A percentile compares a stretch with the other conserved stretches of the same genome.
Conservation (phyloP, 1,284 basidiomycete species). For the Austroboletus rostrupii region DNA sequence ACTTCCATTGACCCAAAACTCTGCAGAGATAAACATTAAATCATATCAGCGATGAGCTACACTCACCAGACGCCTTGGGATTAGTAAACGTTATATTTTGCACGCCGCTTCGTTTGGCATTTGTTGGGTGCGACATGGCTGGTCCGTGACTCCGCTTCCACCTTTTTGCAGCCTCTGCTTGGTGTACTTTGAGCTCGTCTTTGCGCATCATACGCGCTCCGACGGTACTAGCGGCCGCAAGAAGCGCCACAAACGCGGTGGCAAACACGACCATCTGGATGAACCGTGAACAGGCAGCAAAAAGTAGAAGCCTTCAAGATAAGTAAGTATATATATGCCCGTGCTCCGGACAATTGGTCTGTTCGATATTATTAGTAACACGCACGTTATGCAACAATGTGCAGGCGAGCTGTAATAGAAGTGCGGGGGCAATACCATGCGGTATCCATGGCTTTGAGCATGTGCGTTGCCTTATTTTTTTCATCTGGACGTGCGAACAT, state of each 20-base stretch:
- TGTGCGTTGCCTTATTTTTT: neutral
- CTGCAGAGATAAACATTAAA: slow-evolving; percentile 31
- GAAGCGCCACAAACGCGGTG: slow-evolving; percentile 1
- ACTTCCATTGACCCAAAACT: slow-evolving; percentile 69
- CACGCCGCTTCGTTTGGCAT: slow-evolving; percentile 20
- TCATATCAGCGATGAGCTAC: neutral
- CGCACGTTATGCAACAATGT: too few relatives aligned
- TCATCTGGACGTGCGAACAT: neutral
- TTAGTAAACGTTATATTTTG: slow-evolving; percentile 73
- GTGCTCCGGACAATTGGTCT: too few relatives aligned
- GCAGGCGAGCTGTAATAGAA: too few relatives aligned
- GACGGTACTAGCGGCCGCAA: slow-evolving; percentile 3
- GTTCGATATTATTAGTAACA: too few relatives aligned
- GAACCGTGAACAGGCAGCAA: neutral
- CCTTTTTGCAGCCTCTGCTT: slow-evolving; percentile 36
- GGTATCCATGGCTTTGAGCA: neutral
- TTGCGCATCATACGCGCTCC: slow-evolving; percentile 22
- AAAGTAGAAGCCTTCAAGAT: neutral
- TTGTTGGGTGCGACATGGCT: slow-evolving; percentile 4
- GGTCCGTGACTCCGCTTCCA: slow-evolving; percentile 29
- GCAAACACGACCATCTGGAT: slow-evolving; percentile 13
- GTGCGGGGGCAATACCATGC: too few relatives aligned
- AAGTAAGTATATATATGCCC: slow-evolving; percentile 5
- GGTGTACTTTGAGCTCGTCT: slow-evolving; percentile 11
- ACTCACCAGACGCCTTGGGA: slow-evolving; percentile 58